Base-by-base conservation (phyloP, 805 yeast genomes). In the Yarrowia keelungensis region DNA sequence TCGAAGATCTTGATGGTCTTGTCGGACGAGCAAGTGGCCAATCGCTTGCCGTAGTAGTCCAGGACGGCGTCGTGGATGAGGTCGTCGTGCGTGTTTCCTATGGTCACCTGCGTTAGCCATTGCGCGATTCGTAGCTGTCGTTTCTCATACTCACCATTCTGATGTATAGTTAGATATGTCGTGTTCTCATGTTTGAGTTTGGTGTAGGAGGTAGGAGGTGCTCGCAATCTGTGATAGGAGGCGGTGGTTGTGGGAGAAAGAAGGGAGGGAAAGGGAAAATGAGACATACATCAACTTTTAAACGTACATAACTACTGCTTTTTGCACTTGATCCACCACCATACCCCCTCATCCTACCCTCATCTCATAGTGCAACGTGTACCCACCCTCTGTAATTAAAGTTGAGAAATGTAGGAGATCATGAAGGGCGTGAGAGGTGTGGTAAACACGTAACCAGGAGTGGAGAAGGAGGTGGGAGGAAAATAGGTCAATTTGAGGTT, bases 1-100 rank as follows among this genome's bases (percentile, higher is more conserved):
- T 93, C 97, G 78, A 92, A 95, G 69, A 95, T 88, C 81, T 93
- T 92, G 81, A 94, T 90, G n/a, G 97, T 90, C 76, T 91, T 92
- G 81, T 95, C 99, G 3, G 97, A 91, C 3, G 98, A 92, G 76
- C 97, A 92, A 2, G 98, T 94, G 66, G 99, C 99, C 70, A 95
- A 83, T 72, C 97, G 85, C 78, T 92, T 92, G 36, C 99, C 99
- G 77, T 95, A 95, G 82, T 94, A 95, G 78, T 95, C 99, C 75
- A 95, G 85, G 67, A 91, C 97, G 16, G 98, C 99, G 77, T 95
- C 99, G 79, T 95, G 99, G 75, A 92, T 91, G 76, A 92, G 81
- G 79, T 92, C 97, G 72, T 90, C 92, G 79, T 93, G 98, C 35
- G 97, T 95, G 79, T 92, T 92, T 41, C 90, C 88, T 78, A 93